Evolutionary conservation across 2,329 filamentous ascomycete species (phyloP), one percentile per base, ranked within the genome.

Genomic region (Simplicillium sp.): DNA sequence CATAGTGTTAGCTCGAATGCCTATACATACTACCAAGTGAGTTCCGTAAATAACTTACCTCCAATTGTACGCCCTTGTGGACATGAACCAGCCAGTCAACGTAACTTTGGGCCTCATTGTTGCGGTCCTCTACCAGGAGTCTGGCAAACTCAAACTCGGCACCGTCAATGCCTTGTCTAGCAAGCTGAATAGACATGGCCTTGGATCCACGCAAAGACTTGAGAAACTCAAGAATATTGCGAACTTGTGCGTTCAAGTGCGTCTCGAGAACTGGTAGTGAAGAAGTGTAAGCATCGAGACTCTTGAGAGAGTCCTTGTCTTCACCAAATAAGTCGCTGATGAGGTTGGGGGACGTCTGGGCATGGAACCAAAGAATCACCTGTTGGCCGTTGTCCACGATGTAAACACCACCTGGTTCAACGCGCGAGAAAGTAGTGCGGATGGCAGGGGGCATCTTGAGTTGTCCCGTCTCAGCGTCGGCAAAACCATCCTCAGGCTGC

Each of bases 41-140:
- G 6, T 25, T 9, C 20, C 42, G 16, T 12, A 20, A 8, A 25
- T 15, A 17, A 63, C 74, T 64, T 61, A 83, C 79, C 75, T 98
- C 92, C 48, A 95, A 70, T 58, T 95, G 89, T 48, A 98, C 92
- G 50, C 85, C 82, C 53, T 90, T 83, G 64, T 98, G 92, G 47
- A 97, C 75, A 62, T 95, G 86, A 43, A 98, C 92, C 54, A 98
- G 71, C 92, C 92, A 98, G 65, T 98, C 92, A 29, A 97, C 92
- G 62, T 97, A 98, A 58, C 86, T 94, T 65, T 94, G 89, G 29
- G 92, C 92, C 66, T 98, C 92, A 51, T 95, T 95, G 61, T 97
- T 97, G 49, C 92, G 77, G 57, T 98, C 92, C 64, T 98, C 92
- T 28, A 95, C 80, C 50, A 98, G 64, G 64, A 94, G 70, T 40